Percentiles rank a stretch among this genome's conserved stretches.
Evolutionary conservation across 75 land plant genomes (phyloP).

Genomic region (Azolla pinnata): DNA sequence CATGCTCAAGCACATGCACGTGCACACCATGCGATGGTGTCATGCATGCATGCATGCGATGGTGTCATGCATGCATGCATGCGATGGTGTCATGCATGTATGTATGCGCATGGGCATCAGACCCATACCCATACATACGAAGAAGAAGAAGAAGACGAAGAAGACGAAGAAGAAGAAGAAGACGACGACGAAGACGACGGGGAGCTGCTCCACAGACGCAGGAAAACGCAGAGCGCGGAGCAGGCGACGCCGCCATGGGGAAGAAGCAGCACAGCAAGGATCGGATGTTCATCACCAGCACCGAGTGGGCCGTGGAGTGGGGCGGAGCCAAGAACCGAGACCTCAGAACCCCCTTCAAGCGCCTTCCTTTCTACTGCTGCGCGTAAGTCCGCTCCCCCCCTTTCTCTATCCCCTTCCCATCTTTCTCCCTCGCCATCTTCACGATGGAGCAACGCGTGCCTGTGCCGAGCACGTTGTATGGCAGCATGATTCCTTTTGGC

Average conservation of each 20-base stretch:
- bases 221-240: neutral
- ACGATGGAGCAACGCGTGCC: too few species aligned
- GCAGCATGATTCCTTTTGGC: too few species aligned
- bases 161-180: neutral
- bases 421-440: neutral
- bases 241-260: conserved; percentile 52
- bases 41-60: neutral
- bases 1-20: neutral
- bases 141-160: neutral
- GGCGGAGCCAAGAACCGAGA: conserved; percentile 90
- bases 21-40: neutral
- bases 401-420: neutral
- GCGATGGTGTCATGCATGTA: neutral
- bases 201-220: neutral
- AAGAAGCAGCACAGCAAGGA: conserved; percentile 99
- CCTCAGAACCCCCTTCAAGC: conserved; percentile 63
- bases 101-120: neutral
- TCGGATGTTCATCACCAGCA: conserved; percentile 85
- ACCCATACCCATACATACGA: neutral
- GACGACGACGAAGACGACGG: neutral
- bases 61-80: neutral
- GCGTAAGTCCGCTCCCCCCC: conserved; percentile 35
- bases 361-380: conserved; percentile 98
- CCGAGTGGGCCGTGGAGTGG: conserved; percentile 99
- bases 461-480: too few species aligned